Conservation (phyloP, 2,329 filamentous ascomycete genomes). For the Xylariaceae sp. region DNA sequence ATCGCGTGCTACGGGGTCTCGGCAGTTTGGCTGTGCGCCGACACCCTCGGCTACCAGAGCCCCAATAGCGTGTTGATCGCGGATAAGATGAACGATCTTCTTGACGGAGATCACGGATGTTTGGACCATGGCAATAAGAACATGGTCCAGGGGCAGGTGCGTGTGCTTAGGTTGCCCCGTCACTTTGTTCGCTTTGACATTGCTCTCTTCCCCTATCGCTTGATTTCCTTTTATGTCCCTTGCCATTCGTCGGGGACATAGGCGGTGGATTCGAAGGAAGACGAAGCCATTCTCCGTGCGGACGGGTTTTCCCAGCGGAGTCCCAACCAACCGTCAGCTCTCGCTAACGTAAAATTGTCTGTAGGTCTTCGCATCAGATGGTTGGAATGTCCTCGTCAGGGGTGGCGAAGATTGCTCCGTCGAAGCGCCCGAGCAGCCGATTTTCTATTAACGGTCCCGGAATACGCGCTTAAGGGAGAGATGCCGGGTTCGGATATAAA, state of each 20-base stretch:
- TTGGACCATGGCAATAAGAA: constrained; percentile 10
- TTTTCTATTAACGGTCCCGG: constrained; percentile 11
- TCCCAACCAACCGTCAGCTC: neutral
- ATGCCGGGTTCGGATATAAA: neutral
- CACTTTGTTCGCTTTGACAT: neutral
- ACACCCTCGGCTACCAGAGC: constrained; percentile 7
- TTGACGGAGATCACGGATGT: constrained; percentile 16
- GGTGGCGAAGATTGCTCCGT: constrained; percentile 16
- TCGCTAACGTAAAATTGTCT: neutral
- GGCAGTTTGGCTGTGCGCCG: constrained; percentile 18
- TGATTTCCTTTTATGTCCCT: neutral
- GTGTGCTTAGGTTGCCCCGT: neutral
- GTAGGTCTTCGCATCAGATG: constrained; percentile 13
- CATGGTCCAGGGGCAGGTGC: constrained; percentile 18
- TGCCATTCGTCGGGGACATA: neutral
- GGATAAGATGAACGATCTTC: constrained; percentile 17
- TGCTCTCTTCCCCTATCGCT: neutral
- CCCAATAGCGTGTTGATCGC: constrained; percentile 16
- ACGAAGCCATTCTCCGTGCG: too few species aligned
- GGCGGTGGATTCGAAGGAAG: neutral
- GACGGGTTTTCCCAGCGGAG: too few species aligned
- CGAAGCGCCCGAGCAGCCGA: constrained; percentile 8
- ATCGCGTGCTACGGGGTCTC: constrained; percentile 13
- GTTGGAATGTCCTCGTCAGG: constrained; percentile 15
- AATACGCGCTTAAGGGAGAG: neutral